phyloP scores from a whole-genome alignment of 805 yeast genomes.

The Trichomonascus vanleenenianus region DNA sequence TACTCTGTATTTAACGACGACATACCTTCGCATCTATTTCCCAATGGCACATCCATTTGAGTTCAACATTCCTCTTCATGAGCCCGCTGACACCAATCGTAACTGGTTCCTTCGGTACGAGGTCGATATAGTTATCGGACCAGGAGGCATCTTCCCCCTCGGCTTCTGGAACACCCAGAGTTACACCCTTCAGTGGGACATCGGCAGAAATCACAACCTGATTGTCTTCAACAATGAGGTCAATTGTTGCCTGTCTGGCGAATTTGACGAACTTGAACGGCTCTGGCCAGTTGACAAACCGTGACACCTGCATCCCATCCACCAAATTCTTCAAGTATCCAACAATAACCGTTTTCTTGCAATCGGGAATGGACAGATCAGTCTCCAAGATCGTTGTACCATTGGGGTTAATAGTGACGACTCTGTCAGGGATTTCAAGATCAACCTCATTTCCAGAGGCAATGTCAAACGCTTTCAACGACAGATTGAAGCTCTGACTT shows the following conservation, averaged over 20 bases:
- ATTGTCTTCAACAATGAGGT: background rate
- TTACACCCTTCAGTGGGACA: constrained; percentile 1
- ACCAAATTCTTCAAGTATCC: background rate
- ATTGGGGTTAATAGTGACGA: background rate
- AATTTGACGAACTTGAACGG: constrained; percentile 9
- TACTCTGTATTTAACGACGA: no score
- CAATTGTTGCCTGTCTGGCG: constrained; percentile 1
- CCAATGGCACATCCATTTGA: constrained; percentile 5
- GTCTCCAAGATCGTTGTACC: constrained; percentile 6
- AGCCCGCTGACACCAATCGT: background rate
- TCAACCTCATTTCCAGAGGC: background rate
- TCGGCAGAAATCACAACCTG: background rate
- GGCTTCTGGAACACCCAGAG: background rate
- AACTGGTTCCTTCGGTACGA: constrained; percentile 2
- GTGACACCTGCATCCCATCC: background rate
- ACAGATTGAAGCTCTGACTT: background rate
- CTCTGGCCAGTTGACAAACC: constrained; percentile 6
- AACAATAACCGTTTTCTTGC: constrained; percentile 1
- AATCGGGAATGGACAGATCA: background rate
- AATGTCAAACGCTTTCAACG: background rate
- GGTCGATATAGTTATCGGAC: constrained; percentile 3
- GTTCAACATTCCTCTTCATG: background rate
- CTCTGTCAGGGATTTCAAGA: background rate
- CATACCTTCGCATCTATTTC: background rate
- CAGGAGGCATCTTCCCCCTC: constrained; percentile 1